Base-by-base conservation (phyloP, 2,329 filamentous ascomycete genomes). In the Tolypocladium nubicola region DNA sequence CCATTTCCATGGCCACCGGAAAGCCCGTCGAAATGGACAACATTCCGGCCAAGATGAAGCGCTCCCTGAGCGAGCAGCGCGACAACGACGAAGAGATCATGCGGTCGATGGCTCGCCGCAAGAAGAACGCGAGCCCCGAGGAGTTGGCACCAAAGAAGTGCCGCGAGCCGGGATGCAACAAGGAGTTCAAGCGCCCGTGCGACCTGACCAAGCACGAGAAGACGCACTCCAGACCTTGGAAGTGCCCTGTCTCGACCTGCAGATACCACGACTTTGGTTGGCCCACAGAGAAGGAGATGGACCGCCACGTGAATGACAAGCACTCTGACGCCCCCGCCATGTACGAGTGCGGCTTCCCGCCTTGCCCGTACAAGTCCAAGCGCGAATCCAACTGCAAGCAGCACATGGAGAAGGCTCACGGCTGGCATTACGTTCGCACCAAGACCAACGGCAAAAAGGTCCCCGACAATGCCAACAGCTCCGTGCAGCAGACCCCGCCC, bases 141-240 rank as follows among this genome's bases (percentile, higher is more conserved):
- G 88, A 95, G 71, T 84, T 93, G 54, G 85, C 89, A 53, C 88
- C 84, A 57, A 86, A 93, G 74, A 84, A 84, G 65, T 96, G 90
- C 78, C 81, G 81, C 61, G 83, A 91, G 68, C 77, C 78, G 6
- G 83, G 83, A 45, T 97, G 93, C 75, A 85, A 84, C 72, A 97
- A 96, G 75, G 85, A 93, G 72, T 97, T 97, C 78, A 95, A 94
- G 75, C 87, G 94, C 61, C 90, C 90, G n/a, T 97, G 94, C 73
- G 94, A 99, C 71, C 78, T 97, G 59, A 97, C 91, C 63, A 97
- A 97, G 79, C 94, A 99, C 74, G 89, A 96, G 76, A 99, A 97
- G 79, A 97, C 93, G 0, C 94, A 99, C 72, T 91, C 90, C 57
- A 89, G 94, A 40, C 94, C 93, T 11, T 97, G 89, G 88, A 99